Evolutionary conservation across 2,329 filamentous ascomycete species (phyloP), one percentile per base, ranked within the genome.

Genomic region (Camptophora hylomeconis): DNA sequence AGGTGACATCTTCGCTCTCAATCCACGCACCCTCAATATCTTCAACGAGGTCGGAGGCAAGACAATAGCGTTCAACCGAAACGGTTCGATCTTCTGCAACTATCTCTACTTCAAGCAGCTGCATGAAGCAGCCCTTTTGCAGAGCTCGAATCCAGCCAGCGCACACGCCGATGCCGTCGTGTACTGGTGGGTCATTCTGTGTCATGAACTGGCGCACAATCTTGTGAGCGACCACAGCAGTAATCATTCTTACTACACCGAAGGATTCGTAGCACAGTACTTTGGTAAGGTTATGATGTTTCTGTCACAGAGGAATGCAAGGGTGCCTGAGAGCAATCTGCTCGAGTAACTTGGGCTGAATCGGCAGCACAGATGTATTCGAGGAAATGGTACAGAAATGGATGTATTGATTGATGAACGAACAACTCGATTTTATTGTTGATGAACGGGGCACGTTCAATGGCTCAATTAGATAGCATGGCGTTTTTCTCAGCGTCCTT

Each of bases 161-260:
- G 69, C 60, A 10, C 72, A 62, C 49, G 63, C 71, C 3, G 79
- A 89, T 36, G 81, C 81, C 3, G 61, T 73, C 33, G 70, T 78
- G 1, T 92, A 86, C 63, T 95, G 87, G 87, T 94, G 80, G 72
- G 80, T 93, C 39, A 84, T 89, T n/a, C 53, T 94, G 37, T 92
- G 84, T 38, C 89, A 98, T 51, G 92, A 98, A 58, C 58, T 98
- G 52, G 86, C 89, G 33, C 89, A 98, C 57, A 98, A 98, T 51
- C 58, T 98, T 31, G 82, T 93, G 6, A 57, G 60, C 20, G 67
- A 73, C 38, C 87, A 95, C 53, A 78, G 77, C 46, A 64, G 79
- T 10, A 69, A 79, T 30, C 83, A 92, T 54, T 80, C 75, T 45
- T 92, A 76, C 49, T 92, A 89, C 49, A 87, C 77, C 4, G 44